Percentiles rank a stretch among this genome's conserved stretches.
These are phyloP conservation scores for Rhodocollybia butyracea DNA, from an alignment of 768 basidiomycete genomes.

Conservation along the genomic window DNA sequence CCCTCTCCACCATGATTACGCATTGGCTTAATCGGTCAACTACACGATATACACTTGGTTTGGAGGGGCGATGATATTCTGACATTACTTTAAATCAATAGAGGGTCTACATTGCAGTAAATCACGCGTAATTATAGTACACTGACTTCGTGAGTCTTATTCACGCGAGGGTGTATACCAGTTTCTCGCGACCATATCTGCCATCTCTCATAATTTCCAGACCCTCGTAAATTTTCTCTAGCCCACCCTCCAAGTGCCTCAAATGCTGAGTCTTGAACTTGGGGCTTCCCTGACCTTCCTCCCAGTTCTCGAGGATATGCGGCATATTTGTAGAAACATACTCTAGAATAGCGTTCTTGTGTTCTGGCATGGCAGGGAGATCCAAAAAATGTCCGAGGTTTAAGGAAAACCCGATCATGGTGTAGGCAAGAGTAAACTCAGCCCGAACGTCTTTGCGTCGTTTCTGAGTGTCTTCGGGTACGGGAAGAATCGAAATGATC, in stretches of 20 bases:
- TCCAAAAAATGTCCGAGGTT: neutral
- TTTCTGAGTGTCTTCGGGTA: neutral
- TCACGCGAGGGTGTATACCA: neutral
- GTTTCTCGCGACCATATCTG: conserved; percentile 5
- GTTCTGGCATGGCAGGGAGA: neutral
- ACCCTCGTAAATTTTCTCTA: neutral
- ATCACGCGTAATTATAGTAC: no score
- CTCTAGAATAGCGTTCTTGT: neutral
- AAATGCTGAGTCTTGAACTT: neutral
- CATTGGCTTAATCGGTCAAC: no score
- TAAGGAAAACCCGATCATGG: neutral
- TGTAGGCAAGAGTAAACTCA: conserved; percentile 7
- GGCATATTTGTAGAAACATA: neutral
- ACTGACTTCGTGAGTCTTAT: no score
- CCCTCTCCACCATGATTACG: no score
- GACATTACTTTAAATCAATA: no score
- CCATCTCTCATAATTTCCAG: conserved; percentile 7
- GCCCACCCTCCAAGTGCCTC: conserved; percentile 2
- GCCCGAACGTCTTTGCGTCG: conserved; percentile 7
- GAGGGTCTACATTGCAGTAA: no score
- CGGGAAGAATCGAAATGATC: conserved; percentile 1
- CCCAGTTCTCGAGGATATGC: conserved; percentile 3
- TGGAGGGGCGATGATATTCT: no score
- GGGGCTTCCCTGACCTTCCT: neutral
- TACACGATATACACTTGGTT: no score